Percentiles rank a stretch among this genome's conserved stretches.
These are phyloP conservation scores for Mortierella sp. DNA, from an alignment of 371 early-diverging fungal species.

Conservation along the genomic window DNA sequence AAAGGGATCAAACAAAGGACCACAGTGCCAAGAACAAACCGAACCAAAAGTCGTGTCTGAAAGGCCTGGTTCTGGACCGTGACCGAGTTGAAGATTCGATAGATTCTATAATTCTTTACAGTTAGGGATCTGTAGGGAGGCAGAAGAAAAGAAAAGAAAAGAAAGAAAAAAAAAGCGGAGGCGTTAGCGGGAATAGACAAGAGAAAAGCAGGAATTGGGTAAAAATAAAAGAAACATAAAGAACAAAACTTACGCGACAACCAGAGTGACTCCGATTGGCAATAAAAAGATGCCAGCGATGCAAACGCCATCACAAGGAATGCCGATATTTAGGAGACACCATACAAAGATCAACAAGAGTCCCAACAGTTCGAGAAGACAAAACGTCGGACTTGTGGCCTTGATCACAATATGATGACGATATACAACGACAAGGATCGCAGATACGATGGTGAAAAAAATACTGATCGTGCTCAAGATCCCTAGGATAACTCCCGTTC, in stretches of 20 bases:
- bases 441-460: constrained; percentile 1
- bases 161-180: background rate
- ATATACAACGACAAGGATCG: constrained; percentile 12
- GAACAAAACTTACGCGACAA: constrained; percentile 15
- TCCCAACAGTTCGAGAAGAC: constrained; percentile 29
- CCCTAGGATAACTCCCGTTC: constrained; percentile 4
- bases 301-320: constrained; percentile 11
- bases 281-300: background rate
- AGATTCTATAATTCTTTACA: constrained; percentile 36
- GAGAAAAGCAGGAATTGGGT: too few relatives aligned
- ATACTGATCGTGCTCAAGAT: constrained; percentile 11
- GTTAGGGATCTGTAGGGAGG: constrained; percentile 14
- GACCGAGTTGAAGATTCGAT: constrained; percentile 33
- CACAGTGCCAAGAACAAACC: constrained; percentile 10
- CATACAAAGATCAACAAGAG: constrained; percentile 21
- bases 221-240: background rate
- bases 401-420: constrained; percentile 30
- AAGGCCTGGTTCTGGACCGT: constrained; percentile 15
- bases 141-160: background rate
- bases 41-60: constrained; percentile 19
- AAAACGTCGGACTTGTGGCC: constrained; percentile 28
- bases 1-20: constrained; percentile 8
- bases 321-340: constrained; percentile 21
- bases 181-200: background rate
- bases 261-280: constrained; percentile 19